Percentiles rank a stretch among this genome's conserved stretches.
Evolutionary conservation across 495 filamentous ascomycete species (phyloP).

Genomic region (Cryomyces antarcticus): DNA sequence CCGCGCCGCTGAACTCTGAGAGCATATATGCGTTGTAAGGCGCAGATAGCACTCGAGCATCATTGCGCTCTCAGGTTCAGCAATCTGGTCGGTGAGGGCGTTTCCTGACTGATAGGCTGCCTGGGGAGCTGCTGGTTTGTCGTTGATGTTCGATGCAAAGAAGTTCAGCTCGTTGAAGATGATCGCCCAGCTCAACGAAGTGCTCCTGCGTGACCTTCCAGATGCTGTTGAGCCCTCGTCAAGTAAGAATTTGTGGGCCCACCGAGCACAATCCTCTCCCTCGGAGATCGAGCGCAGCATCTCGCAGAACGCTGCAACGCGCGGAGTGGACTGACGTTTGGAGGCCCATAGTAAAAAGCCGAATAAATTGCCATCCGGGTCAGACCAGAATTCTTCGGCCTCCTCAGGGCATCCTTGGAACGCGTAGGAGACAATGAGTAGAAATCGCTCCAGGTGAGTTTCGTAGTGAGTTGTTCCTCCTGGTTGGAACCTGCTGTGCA

Average conservation of each 20-base stretch:
- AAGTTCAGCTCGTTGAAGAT: constrained; percentile 77
- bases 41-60: constrained; percentile 90
- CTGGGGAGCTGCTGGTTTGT: constrained; percentile 28
- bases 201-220: constrained; percentile 54
- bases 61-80: constrained; percentile 65
- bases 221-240: constrained; percentile 60
- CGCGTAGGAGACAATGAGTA: constrained; percentile 79
- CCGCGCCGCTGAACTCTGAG: constrained; percentile 44
- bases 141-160: constrained; percentile 46
- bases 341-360: constrained; percentile 95
- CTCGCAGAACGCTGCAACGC: constrained; percentile 88
- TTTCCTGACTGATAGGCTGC: constrained; percentile 28
- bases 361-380: constrained; percentile 70
- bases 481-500: constrained; percentile 28
- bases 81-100: constrained; percentile 46
- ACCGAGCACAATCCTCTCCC: constrained; percentile 54
- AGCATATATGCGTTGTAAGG: constrained; percentile 58
- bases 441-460: constrained; percentile 71
- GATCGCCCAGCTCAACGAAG: constrained; percentile 72
- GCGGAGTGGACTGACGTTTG: constrained; percentile 71
- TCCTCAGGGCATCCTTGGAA: constrained; percentile 67
- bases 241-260: constrained; percentile 70
- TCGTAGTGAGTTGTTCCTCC: constrained; percentile 38
- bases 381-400: constrained; percentile 72
- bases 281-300: constrained; percentile 73